A percentile compares a stretch with the other conserved stretches of the same genome.
These are phyloP conservation scores for Suhomyces taliae DNA, from an alignment of 1,139 yeast genomes.

Conservation along the genomic window DNA sequence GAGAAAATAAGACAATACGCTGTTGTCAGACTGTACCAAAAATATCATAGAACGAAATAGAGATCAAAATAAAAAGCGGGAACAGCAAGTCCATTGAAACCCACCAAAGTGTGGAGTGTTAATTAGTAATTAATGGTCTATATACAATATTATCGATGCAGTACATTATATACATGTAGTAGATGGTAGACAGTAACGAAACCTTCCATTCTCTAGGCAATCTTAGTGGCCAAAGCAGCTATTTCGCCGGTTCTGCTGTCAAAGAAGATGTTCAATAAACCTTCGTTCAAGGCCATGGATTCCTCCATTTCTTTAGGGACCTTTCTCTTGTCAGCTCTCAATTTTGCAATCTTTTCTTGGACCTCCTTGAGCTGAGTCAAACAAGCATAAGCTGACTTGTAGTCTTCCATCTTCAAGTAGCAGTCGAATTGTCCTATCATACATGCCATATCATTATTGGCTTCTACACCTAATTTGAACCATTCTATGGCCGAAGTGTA, in stretches of 20 bases:
- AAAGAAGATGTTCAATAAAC: constrained; percentile 32
- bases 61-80: no score
- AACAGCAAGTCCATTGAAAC: no score
- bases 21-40: no score
- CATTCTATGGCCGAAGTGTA: constrained; percentile 65
- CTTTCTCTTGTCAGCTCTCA: constrained; percentile 13
- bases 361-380: constrained; percentile 27
- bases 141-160: no score
- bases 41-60: no score
- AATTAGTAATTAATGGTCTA: no score
- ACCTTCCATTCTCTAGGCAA: constrained; percentile 1
- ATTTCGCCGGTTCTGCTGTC: constrained; percentile 29
- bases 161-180: no score
- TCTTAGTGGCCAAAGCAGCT: constrained; percentile 11
- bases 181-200: no score
- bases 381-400: constrained; percentile 26
- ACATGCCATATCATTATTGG: constrained; percentile 58
- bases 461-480: constrained; percentile 79
- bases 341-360: constrained; percentile 23
- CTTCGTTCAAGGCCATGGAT: constrained; percentile 25
- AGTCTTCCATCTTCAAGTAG: constrained; percentile 29
- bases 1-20: no score
- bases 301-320: constrained; percentile 27
- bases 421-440: constrained; percentile 75
- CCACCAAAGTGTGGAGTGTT: no score